These are phyloP conservation scores for Ophiostoma novo-ulmi DNA, from an alignment of 2,329 filamentous ascomycete species.

Conservation along the genomic window DNA sequence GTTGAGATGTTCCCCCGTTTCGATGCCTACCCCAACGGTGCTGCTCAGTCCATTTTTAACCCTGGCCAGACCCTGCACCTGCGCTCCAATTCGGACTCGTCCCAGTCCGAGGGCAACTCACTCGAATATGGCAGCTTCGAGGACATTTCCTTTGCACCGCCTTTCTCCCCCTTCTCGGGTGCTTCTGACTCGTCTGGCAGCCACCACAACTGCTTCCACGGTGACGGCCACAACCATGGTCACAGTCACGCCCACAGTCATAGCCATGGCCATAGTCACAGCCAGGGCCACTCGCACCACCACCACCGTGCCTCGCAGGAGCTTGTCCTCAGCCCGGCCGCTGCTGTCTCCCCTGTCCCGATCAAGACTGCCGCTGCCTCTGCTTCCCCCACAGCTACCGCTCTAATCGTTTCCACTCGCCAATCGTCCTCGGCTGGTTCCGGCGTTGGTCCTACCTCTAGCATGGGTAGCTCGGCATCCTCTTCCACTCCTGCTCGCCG, in stretches of 20 bases:
- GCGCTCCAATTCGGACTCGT: constrained; percentile 80
- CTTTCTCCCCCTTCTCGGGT: constrained; percentile 76
- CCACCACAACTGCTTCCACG: constrained; percentile 59
- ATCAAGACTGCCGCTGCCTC: constrained; percentile 53
- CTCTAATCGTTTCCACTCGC: constrained; percentile 38
- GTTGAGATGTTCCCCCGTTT: constrained; percentile 71
- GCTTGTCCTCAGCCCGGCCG: constrained; percentile 60
- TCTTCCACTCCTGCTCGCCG: constrained; percentile 62
- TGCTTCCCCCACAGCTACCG: constrained; percentile 13
- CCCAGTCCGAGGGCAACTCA: constrained; percentile 63
- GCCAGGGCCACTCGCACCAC: constrained; percentile 39
- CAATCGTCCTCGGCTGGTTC: constrained; percentile 58
- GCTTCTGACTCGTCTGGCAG: constrained; percentile 61
- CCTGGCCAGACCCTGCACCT: constrained; percentile 86
- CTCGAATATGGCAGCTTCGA: constrained; percentile 74
- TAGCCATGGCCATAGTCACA: constrained; percentile 46
- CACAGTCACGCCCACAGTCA: constrained; percentile 46
- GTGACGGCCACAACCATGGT: constrained; percentile 40
- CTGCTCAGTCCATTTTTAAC: constrained; percentile 72
- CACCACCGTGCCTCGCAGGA: constrained; percentile 41
- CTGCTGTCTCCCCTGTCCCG: constrained; percentile 62
- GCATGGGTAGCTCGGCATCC: constrained; percentile 43
- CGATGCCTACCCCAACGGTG: constrained; percentile 58
- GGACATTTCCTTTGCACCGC: constrained; percentile 59
- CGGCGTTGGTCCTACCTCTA: constrained; percentile 41